Conservation (phyloP, 495 filamentous ascomycete genomes). For the Aspergillus sclerotiicarbonarius region DNA sequence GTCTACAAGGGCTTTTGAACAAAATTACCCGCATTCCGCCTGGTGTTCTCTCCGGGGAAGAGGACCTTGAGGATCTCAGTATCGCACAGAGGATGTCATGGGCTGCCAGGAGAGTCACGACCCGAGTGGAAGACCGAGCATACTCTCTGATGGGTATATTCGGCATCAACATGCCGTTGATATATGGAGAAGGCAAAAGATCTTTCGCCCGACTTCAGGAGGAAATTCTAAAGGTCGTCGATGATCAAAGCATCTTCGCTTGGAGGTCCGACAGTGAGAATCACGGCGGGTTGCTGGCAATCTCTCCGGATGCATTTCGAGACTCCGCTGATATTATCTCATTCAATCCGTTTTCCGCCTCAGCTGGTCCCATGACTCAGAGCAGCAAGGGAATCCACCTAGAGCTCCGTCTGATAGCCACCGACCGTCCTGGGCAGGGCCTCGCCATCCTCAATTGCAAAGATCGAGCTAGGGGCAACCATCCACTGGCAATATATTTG, state of each 20-base stretch:
- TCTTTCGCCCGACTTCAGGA: constrained; percentile 34
- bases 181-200: constrained; percentile 36
- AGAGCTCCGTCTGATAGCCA: background rate
- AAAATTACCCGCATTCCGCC: constrained; percentile 19
- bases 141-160: constrained; percentile 5
- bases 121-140: constrained; percentile 1
- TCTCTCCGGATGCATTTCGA: constrained; percentile 13
- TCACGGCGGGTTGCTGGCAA: constrained; percentile 14
- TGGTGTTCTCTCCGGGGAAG: constrained; percentile 4
- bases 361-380: background rate
- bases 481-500: constrained; percentile 3
- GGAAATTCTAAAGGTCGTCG: constrained; percentile 24
- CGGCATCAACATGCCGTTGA: constrained; percentile 14
- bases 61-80: background rate
- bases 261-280: constrained; percentile 9
- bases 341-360: background rate
- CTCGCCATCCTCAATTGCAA: constrained; percentile 6
- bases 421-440: background rate
- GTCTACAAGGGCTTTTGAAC: constrained; percentile 11
- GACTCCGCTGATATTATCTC: constrained; percentile 13
- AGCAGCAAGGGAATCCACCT: constrained; percentile 8
- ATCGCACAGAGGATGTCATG: constrained; percentile 7
- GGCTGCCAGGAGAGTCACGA: background rate
- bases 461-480: background rate
- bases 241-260: constrained; percentile 24